These are phyloP conservation scores for Dovyalis caffra DNA, from an alignment of 345 rosid genomes.

Conservation along the genomic window DNA sequence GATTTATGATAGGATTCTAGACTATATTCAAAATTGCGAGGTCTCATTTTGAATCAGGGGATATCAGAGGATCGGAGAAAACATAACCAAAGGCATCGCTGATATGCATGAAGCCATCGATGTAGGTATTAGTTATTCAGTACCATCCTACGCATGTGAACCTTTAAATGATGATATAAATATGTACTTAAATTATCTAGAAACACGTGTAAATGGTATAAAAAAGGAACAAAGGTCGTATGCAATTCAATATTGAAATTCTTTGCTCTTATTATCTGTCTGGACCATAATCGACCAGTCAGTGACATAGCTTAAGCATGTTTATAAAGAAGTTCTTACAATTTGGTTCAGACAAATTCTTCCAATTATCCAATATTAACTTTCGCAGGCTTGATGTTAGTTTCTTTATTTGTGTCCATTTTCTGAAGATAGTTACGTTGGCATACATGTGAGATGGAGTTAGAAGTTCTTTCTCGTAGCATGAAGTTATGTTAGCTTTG, in stretches of 20 bases:
- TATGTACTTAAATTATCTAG: neutral
- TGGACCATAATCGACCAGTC: neutral
- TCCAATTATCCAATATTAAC: neutral
- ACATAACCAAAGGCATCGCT: slow-evolving; percentile 75
- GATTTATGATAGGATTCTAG: neutral
- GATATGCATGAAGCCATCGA: slow-evolving; percentile 88
- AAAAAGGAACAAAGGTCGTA: neutral
- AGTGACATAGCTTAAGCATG: neutral
- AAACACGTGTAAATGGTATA: neutral
- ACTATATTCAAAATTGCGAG: neutral
- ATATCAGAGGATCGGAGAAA: slow-evolving; percentile 78
- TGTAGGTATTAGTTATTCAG: slow-evolving; percentile 35
- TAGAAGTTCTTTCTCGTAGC: neutral
- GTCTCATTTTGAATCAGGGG: slow-evolving; percentile 55
- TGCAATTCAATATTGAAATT: neutral
- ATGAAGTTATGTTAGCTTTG: slow-evolving; percentile 1
- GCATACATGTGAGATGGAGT: neutral
- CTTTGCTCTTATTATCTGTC: neutral
- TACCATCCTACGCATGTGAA: neutral
- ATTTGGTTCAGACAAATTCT: neutral
- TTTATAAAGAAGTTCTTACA: neutral
- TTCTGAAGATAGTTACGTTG: neutral
- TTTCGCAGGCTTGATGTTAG: neutral
- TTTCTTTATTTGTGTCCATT: neutral
- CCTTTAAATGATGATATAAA: neutral